Percentiles rank a stretch among this genome's conserved stretches.
Conservation (phyloP, 176 grass and related monocot genomes). For the Rhynchospora tenuis region DNA sequence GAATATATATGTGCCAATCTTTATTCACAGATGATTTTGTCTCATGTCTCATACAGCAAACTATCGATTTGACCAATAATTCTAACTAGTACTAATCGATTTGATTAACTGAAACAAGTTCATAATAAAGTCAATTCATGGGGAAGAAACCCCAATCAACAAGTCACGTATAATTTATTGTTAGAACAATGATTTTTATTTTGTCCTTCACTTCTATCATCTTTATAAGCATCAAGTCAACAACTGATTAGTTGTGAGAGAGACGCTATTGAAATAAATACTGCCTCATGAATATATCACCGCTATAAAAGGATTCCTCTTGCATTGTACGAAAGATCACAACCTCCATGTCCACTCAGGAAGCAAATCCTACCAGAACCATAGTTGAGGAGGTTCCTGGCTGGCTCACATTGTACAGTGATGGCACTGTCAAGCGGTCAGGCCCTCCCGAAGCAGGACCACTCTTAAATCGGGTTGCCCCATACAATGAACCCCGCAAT, state of each 20-base stretch:
- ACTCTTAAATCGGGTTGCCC: slow-evolving; percentile 7
- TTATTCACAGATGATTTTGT: too few species aligned
- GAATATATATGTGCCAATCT: too few species aligned
- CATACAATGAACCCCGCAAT: slow-evolving; percentile 22
- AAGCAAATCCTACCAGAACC: background rate
- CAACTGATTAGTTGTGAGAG: background rate
- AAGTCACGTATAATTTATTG: too few species aligned
- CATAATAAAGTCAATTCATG: too few species aligned
- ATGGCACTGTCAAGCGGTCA: slow-evolving; percentile 28
- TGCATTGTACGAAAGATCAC: background rate
- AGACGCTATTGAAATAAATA: background rate
- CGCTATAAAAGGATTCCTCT: background rate
- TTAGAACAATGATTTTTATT: background rate
- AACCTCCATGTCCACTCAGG: slow-evolving; percentile 10
- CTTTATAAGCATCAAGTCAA: background rate
- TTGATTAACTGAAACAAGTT: too few species aligned
- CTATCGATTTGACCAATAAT: too few species aligned
- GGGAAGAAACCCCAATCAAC: too few species aligned
- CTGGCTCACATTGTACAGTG: slow-evolving; percentile 35
- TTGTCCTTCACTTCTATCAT: background rate
- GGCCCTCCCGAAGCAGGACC: slow-evolving; percentile 13
- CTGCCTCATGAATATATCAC: background rate
- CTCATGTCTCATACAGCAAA: too few species aligned
- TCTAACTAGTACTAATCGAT: too few species aligned
- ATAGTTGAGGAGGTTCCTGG: slow-evolving; percentile 24